Percentiles rank a stretch among this genome's conserved stretches.
Conservation (phyloP, 306 rosid genomes). For the Calophaca sinica region DNA sequence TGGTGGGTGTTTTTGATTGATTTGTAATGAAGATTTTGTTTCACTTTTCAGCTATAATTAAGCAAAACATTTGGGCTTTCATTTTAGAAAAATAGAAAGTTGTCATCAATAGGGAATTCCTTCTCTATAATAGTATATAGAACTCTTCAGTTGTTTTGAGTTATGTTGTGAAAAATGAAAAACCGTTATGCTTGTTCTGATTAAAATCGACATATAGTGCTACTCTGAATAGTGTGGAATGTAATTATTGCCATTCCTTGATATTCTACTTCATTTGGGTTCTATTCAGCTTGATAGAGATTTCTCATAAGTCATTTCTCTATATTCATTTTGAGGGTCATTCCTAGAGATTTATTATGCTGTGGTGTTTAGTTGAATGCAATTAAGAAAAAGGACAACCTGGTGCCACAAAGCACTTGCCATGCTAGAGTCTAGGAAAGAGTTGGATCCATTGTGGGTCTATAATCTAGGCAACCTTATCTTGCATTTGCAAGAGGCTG, state of each 20-base stretch:
- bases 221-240: not conserved
- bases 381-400: not conserved
- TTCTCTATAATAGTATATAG: not conserved
- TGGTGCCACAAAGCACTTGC: conserved; percentile 1
- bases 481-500: conserved; percentile 20
- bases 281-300: not conserved
- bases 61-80: too few species aligned
- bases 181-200: not conserved
- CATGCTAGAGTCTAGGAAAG: not conserved
- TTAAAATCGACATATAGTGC: not conserved
- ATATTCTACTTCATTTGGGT: conserved; percentile 10
- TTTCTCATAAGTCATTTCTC: not conserved
- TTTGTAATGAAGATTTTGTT: too few species aligned
- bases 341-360: not conserved
- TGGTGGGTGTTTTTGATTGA: too few species aligned
- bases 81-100: too few species aligned
- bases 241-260: not conserved
- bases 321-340: conserved; percentile 5
- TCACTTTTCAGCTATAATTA: too few species aligned
- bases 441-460: not conserved
- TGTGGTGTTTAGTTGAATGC: conserved; percentile 12
- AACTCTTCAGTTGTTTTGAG: not conserved
- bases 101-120: not conserved
- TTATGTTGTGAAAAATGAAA: not conserved
- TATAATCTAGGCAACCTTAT: not conserved